Evolutionary conservation across 2,329 filamentous ascomycete species (phyloP).

Genomic region (Arthrobotrys conoides): DNA sequence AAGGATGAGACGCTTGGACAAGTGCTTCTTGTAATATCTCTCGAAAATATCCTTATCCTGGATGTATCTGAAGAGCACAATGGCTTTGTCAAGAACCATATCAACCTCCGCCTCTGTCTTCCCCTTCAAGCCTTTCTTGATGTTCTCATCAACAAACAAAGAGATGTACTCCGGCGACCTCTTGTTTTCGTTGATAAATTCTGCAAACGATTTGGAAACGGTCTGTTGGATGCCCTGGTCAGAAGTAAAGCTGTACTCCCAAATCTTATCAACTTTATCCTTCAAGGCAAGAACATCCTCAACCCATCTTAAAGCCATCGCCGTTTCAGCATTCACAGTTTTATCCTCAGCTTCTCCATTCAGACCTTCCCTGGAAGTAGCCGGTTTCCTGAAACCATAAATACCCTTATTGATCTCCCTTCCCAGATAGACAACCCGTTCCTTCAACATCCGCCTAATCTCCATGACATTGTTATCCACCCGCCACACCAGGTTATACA

Average conservation of each 20-base stretch:
- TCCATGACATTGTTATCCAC: constrained; percentile 81
- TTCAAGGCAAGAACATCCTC: constrained; percentile 89
- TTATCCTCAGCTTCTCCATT: constrained; percentile 69
- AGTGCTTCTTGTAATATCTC: constrained; percentile 97
- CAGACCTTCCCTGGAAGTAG: constrained; percentile 68
- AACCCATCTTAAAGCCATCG: constrained; percentile 93
- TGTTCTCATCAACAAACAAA: constrained; percentile 94
- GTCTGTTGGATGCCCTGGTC: constrained; percentile 85
- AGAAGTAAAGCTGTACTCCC: constrained; percentile 78
- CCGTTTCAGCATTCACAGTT: constrained; percentile 74
- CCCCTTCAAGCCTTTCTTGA: constrained; percentile 92
- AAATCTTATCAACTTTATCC: constrained; percentile 88
- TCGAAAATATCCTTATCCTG: constrained; percentile 95
- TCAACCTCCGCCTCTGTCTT: constrained; percentile 93
- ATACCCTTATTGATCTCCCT: constrained; percentile 82
- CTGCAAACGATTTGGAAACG: constrained; percentile 86
- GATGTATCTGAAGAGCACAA: constrained; percentile 87
- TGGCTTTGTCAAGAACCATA: constrained; percentile 86
- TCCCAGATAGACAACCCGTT: constrained; percentile 83
- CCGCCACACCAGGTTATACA: constrained; percentile 83
- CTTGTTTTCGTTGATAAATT: constrained; percentile 92
- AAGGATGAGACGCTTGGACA: constrained; percentile 87
- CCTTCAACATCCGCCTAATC: constrained; percentile 79
- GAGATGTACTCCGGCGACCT: constrained; percentile 93
- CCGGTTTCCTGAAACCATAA: constrained; percentile 69